Evolutionary conservation across 179 eudicot genomes (phyloP), one percentile per base, ranked within the genome.

Genomic region (Spergularia azorica): DNA sequence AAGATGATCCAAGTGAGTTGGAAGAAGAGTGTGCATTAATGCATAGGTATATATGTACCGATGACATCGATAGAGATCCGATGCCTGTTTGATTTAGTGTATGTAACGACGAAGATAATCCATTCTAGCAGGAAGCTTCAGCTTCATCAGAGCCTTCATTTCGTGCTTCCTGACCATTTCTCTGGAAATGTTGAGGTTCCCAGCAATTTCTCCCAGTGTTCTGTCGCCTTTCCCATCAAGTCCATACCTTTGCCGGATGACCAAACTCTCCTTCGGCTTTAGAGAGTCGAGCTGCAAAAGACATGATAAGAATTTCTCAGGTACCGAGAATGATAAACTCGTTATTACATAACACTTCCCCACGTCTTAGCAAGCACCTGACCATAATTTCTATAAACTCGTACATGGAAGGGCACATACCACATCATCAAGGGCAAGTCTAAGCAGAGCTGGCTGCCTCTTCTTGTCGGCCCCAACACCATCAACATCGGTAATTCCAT

Each of bases 151-250:
- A 68, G 97, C 99, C 84, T 93, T 95, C 78, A 90, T 87, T 84
- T 95, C 99, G 62, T 95, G 97, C 80, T 95, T 95, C 66, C 95
- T 76, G 16, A 95, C 99, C 99, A 95, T 95, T 87, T 95, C 97
- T 83, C 97, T 82, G 6, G 99, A 95, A 20, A 95, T 95, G 67
- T 88, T 93, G 58, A 95, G 87, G 83, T 95, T 95, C 21, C 99
- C 97, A 0, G 95, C 97, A 9, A 95, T 93, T 79, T 95, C 97
- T 38, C 99, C 97, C 71, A 93, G 71, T 26, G 98, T 90, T 85
- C 98, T 84, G 54, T 91, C 91, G 59, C 97, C 95, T 85, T 86
- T 93, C 10, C 98, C 98, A 60, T 95, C 98, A 3, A 95, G 94
- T 32, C 98, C 98, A 32, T 90, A 95, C 82, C 98, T 89, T 83